These are phyloP conservation scores for Phoma sp. DNA, from an alignment of 2,329 filamentous ascomycete genomes.

Conservation along the genomic window DNA sequence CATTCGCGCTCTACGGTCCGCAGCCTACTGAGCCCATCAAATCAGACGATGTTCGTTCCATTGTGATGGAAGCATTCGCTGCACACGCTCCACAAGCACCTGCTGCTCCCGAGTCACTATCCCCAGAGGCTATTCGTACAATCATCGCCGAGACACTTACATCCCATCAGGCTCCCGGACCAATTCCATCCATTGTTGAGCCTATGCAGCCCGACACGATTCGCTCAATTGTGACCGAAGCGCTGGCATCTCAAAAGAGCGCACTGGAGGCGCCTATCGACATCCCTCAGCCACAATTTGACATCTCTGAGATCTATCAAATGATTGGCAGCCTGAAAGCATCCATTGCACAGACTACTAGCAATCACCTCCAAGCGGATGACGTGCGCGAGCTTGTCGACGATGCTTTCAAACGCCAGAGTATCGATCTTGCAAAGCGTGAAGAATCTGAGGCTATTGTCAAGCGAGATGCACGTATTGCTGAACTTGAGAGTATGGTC, in stretches of 20 bases:
- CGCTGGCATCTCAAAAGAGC: conserved; percentile 39
- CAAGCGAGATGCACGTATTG: conserved; percentile 43
- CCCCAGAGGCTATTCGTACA: conserved; percentile 34
- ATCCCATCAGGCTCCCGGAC: conserved; percentile 28
- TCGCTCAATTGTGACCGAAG: conserved; percentile 43
- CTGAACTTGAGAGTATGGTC: conserved; percentile 44
- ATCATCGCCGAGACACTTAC: conserved; percentile 38
- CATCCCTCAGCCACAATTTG: conserved; percentile 44
- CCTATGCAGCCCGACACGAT: conserved; percentile 43
- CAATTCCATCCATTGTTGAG: conserved; percentile 27
- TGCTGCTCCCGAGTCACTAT: conserved; percentile 23
- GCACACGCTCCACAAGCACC: conserved; percentile 36
- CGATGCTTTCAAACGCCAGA: conserved; percentile 46
- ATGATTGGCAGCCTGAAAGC: conserved; percentile 56
- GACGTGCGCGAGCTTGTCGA: conserved; percentile 48
- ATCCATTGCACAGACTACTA: conserved; percentile 54
- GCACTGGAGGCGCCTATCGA: conserved; percentile 41
- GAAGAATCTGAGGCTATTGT: conserved; percentile 38
- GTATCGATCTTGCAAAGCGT: conserved; percentile 35
- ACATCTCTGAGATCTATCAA: conserved; percentile 54
- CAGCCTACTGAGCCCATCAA: conserved; percentile 51
- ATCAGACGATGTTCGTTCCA: conserved; percentile 36
- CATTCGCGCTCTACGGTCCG: conserved; percentile 24
- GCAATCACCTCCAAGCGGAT: conserved; percentile 53
- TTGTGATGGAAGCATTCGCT: conserved; percentile 65